phyloP scores from a whole-genome alignment of 2,329 filamentous ascomycete species.

The Verticillium tricorpus region DNA sequence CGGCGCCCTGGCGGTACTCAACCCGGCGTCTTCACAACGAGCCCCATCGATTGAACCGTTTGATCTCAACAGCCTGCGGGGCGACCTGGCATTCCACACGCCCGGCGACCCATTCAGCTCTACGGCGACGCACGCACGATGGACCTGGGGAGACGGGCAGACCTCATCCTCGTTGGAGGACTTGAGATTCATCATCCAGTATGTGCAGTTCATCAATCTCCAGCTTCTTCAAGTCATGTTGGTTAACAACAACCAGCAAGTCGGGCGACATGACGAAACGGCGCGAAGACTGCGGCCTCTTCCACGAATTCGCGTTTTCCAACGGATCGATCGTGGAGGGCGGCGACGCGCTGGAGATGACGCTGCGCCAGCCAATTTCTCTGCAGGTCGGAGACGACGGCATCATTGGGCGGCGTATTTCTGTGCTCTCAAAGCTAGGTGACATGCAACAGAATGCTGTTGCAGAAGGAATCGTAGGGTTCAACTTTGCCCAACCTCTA shows the following conservation, averaged over 20 bases:
- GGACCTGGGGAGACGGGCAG: slow-evolving; percentile 23
- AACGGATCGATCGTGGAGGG: slow-evolving; percentile 5
- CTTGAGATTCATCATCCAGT: slow-evolving; percentile 41
- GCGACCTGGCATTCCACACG: slow-evolving; percentile 40
- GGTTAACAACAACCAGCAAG: slow-evolving; percentile 20
- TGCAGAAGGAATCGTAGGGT: slow-evolving; percentile 47
- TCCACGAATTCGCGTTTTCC: slow-evolving; percentile 31
- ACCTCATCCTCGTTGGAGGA: slow-evolving; percentile 6
- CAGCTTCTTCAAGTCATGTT: too few species aligned
- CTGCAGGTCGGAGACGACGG: slow-evolving; percentile 39
- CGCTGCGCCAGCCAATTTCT: slow-evolving; percentile 32
- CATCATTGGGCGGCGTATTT: slow-evolving; percentile 45
- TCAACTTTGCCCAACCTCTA: slow-evolving; percentile 26
- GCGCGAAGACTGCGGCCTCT: slow-evolving; percentile 36
- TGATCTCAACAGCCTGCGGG: slow-evolving; percentile 13
- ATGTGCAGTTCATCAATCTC: slow-evolving; percentile 13
- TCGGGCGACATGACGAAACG: slow-evolving; percentile 38
- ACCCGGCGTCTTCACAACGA: slow-evolving; percentile 11
- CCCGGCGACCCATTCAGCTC: slow-evolving; percentile 29
- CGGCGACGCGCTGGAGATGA: slow-evolving; percentile 23
- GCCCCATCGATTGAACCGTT: not conserved
- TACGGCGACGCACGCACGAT: slow-evolving; percentile 37
- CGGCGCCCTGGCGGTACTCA: slow-evolving; percentile 41
- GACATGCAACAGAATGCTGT: slow-evolving; percentile 25
- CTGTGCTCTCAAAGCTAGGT: slow-evolving; percentile 24